Evolutionary conservation across 495 filamentous ascomycete species (phyloP).

Genomic region (Rhypophila decipiens): DNA sequence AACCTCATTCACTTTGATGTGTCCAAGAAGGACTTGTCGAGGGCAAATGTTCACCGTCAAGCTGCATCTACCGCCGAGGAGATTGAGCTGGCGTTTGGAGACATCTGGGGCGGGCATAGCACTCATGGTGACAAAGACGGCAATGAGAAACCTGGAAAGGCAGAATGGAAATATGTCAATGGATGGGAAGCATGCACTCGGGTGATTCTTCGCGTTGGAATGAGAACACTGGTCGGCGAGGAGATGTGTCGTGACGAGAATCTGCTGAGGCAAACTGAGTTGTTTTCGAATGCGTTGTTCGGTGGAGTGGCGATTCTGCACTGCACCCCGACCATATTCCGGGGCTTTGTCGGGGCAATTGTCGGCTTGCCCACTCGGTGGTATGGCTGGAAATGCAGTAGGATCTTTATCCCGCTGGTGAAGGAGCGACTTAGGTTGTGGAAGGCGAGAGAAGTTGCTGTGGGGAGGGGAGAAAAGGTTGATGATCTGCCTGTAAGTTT

Average conservation of each 20-base stretch:
- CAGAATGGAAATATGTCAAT: neutral
- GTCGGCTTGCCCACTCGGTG: neutral
- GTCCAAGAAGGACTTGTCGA: neutral
- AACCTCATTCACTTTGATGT: conserved; percentile 1
- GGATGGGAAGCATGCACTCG: neutral
- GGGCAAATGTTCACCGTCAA: neutral
- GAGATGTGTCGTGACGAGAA: neutral
- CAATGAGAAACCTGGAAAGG: too few relatives aligned
- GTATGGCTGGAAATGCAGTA: neutral
- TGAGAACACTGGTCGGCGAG: neutral
- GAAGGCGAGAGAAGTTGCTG: neutral
- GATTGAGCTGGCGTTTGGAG: neutral
- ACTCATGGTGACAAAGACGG: too few relatives aligned
- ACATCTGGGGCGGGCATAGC: neutral
- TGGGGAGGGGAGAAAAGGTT: neutral
- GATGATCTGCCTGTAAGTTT: neutral
- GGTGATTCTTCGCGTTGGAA: neutral
- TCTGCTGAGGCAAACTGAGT: neutral
- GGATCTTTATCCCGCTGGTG: neutral
- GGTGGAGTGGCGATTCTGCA: neutral
- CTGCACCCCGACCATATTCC: neutral
- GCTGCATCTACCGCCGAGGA: neutral
- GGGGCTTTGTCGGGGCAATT: neutral
- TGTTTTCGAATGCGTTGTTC: neutral
- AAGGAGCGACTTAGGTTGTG: neutral